Evolutionary conservation across 495 filamentous ascomycete species (phyloP), one percentile per base, ranked within the genome.

Genomic region (Amniculicola lignicola): DNA sequence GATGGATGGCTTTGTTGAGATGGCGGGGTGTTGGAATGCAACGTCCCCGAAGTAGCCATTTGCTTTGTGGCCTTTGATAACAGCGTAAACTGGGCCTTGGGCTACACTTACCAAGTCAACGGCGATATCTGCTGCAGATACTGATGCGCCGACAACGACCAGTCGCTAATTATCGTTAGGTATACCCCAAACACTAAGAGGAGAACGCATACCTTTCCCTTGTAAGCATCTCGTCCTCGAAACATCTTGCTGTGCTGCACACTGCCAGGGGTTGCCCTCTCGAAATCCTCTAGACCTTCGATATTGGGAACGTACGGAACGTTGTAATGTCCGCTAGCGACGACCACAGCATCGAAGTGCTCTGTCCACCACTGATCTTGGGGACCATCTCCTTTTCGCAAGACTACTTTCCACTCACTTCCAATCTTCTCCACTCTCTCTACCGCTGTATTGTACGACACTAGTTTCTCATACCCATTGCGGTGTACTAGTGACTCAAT

Each of bases 261-360:
- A 7, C 29, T 25, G 7, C 54, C 54, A 5, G 29, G 46, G 7
- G 9, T 18, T 14, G 12, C 12, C 27, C 15, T 22, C 21, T 52
- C 47, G 19, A 38, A 58, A 18, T 51, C 54, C 11, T 18, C n/a
- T 9, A 58, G 37, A 4, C 54, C 54, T 7, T 35, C 21, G 16
- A 58, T 52, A 14, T 38, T 16, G 9, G 54, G 47, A 23, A 58
- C 28, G 14, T 43, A 53, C 2, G 54, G 54, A 5, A 58, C 25
- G 52, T 33, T 51, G 36, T 58, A 58, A 25, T 58, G 54, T 31
- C 54, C 54, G 22, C 47, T 58, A 21, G 54, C 54, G n/a, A 58
- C 54, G 11, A 58, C 27, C 18, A 58, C 27, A 7, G 54, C 54
- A 58, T 58, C 54, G 37, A 58, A 58, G 1, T n/a, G 21, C 27